Percentiles rank a stretch among this genome's conserved stretches.
Evolutionary conservation across 2,329 filamentous ascomycete species (phyloP).

Genomic region (Dactylella cylindrospora): DNA sequence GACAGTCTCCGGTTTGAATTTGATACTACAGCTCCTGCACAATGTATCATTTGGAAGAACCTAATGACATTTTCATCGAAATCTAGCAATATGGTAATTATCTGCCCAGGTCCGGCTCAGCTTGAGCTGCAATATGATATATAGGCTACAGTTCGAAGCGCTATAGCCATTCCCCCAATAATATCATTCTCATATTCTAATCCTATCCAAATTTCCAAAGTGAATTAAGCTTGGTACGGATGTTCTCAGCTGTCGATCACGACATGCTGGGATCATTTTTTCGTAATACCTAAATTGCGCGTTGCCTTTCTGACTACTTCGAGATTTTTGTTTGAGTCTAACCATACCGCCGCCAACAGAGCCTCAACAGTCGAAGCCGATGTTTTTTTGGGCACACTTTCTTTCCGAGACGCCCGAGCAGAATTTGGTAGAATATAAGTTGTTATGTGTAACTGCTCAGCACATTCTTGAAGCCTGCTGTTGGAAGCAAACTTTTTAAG

Average conservation of each 20-base stretch:
- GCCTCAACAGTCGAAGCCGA: conserved; percentile 28
- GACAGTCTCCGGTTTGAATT: conserved; percentile 63
- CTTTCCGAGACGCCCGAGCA: background rate
- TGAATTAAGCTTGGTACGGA: no score
- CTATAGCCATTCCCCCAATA: no score
- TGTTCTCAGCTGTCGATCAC: no score
- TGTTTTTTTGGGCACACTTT: conserved; percentile 10
- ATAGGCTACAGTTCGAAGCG: no score
- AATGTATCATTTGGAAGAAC: conserved; percentile 55
- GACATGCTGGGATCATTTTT: no score
- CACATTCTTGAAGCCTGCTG: conserved; percentile 15
- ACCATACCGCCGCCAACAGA: conserved; percentile 28
- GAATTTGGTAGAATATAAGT: conserved; percentile 15
- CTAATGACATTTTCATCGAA: conserved; percentile 56
- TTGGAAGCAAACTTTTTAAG: conserved; percentile 12
- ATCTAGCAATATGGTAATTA: no score
- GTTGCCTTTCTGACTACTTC: conserved; percentile 10
- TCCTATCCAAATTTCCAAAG: no score
- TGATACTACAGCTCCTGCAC: conserved; percentile 57
- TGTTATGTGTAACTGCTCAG: conserved; percentile 15
- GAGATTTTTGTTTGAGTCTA: conserved; percentile 25
- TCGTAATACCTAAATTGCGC: conserved; percentile 16
- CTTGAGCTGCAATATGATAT: no score
- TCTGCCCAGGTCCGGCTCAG: no score
- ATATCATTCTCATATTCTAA: no score